These are phyloP conservation scores for Arthroderma sp. DNA, from an alignment of 2,329 filamentous ascomycete species.

Conservation along the genomic window DNA sequence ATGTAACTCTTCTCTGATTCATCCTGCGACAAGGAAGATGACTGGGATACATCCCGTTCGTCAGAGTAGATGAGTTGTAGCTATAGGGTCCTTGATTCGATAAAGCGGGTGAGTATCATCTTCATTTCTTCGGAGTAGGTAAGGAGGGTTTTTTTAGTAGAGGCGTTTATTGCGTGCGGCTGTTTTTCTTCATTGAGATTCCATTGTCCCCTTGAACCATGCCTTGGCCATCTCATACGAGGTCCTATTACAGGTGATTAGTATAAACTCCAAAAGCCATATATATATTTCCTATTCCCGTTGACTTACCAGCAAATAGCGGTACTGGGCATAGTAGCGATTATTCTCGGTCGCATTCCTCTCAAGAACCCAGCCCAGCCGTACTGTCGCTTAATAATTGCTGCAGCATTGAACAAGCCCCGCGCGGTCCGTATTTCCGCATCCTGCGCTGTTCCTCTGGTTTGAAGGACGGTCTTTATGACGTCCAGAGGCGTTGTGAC, in stretches of 20 bases:
- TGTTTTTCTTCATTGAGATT: too few species aligned
- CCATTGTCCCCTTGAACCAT: conserved; percentile 41
- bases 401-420: conserved; percentile 64
- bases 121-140: too few species aligned
- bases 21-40: too few species aligned
- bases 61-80: too few species aligned
- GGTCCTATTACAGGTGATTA: conserved; percentile 31
- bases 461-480: conserved; percentile 95
- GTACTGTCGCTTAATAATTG: conserved; percentile 69
- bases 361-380: conserved; percentile 84
- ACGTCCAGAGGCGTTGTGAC: conserved; percentile 95
- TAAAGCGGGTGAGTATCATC: too few species aligned
- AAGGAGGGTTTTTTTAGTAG: too few species aligned
- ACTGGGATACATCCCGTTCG: too few species aligned
- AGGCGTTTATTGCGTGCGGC: too few species aligned
- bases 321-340: conserved; percentile 96
- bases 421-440: conserved; percentile 72
- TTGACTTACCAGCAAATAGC: conserved; percentile 85
- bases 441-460: conserved; percentile 70
- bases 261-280: background rate
- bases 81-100: too few species aligned
- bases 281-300: background rate
- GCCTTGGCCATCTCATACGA: conserved; percentile 57
- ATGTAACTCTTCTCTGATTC: too few species aligned
- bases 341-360: conserved; percentile 75